Base-by-base conservation (phyloP, 2,329 filamentous ascomycete genomes). In the Ceratocystis albifundus region DNA sequence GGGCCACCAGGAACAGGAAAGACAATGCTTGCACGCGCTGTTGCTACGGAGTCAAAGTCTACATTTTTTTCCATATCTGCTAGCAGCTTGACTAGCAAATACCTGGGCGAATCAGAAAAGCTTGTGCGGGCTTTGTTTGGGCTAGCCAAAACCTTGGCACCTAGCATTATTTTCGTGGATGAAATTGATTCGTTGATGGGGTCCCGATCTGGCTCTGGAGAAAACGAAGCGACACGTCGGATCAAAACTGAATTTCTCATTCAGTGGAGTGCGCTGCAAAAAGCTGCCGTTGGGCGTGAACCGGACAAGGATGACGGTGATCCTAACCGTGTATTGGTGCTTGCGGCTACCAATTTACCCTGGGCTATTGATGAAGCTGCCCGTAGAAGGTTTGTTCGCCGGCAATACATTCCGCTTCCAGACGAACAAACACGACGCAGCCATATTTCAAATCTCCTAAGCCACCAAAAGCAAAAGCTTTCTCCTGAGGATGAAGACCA, bases 161-260 rank as follows among this genome's bases (percentile, higher is more conserved):
- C 94, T 0, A 94, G 89, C 69, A 97, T 99, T 74, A 97, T 99
- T 67, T 99, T 99, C 71, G 91, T 99, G 3, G 94, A 99, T 72
- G 94, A 99, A 74, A 99, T 99, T 69, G 94, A 99, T 74, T 96
- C 92, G 0, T 78, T 99, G 0, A 81, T 99, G 0, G 96, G 91
- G 0, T 85, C 91, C 17, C 82, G 94, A 64, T 89, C 88, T 5
- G 89, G 90, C 0, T 87, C 87, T 2, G 88, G 89, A 0, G 94
- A 97, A 72, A 89, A 97, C 71, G 94, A 99, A 76, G 90, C 94
- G 0, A 96, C 91, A 0, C 82, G 93, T 67, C 84, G 94, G 66
- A 96, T 96, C 73, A 99, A 99, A 77, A 99, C 94, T 0, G 94
- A 99, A 73, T 99, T 99, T 71, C 78, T 99, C 36, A 96, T 99